Conservation (phyloP, 2,329 filamentous ascomycete species). For the Cytospora chrysosperma region DNA sequence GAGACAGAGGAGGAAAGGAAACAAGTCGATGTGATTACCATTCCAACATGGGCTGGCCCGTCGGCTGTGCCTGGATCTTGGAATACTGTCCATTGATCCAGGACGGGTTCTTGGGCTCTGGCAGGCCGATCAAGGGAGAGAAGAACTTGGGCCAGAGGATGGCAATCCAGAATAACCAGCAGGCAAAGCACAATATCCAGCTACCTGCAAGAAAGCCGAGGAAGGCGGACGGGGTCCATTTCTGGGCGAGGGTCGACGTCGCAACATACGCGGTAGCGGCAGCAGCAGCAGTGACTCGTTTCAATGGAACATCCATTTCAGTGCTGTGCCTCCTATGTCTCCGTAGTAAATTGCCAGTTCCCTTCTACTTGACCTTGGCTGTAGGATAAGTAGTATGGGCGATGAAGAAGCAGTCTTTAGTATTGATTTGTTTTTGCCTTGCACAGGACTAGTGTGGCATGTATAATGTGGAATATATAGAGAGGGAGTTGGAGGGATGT, state of each 20-base stretch:
- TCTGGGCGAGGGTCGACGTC: conserved; percentile 29
- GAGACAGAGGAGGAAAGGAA: no score
- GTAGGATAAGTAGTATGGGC: not conserved
- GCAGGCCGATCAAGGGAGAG: conserved; percentile 50
- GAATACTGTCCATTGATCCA: conserved; percentile 50
- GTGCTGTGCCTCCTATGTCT: no score
- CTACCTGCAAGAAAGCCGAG: conserved; percentile 35
- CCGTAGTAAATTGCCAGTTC: no score
- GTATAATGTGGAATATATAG: no score
- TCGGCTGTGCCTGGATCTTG: conserved; percentile 40
- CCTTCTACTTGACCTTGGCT: no score
- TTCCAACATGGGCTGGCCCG: conserved; percentile 45
- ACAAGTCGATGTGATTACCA: conserved; percentile 41
- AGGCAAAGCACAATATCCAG: conserved; percentile 38
- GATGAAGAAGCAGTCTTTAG: not conserved
- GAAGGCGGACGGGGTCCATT: conserved; percentile 36
- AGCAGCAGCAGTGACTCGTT: conserved; percentile 31
- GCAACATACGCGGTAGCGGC: conserved; percentile 34
- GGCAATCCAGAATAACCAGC: conserved; percentile 42
- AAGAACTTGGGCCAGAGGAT: conserved; percentile 50
- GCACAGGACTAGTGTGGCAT: not conserved
- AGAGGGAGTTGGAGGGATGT: not conserved
- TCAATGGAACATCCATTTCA: conserved; percentile 32
- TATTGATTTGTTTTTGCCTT: not conserved
- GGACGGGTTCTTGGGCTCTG: conserved; percentile 42